Evolutionary conservation across 1,139 yeast genomes (phyloP), one percentile per base, ranked within the genome.

Genomic region (Candida sojae): DNA sequence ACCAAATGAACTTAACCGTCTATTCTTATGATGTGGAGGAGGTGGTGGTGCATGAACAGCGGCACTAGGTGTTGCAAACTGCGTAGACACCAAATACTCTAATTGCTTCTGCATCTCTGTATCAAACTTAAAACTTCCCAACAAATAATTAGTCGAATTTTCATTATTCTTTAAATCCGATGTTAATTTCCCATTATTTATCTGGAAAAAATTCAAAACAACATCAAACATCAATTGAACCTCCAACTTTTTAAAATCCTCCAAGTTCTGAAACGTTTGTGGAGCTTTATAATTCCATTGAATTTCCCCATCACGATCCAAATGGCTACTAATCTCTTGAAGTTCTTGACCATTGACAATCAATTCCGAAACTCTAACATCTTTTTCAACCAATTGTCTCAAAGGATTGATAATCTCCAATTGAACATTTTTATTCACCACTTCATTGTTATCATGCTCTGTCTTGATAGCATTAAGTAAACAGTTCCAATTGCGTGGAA

Each of bases 201-300:
- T 75, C 44, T 95, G 88, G 66, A 88, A 86, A 61, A 80, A 86
- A 55, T 84, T 80, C 49, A 88, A 74, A 51, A 91, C 74, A 26
- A 83, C 74, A 55, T 88, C 88, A 61, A 89, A 86, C 47, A 90
- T 66, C 59, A 84, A 72, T 47, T 80, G 79, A 52, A 88, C 75
- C 61, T 96, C 84, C 52, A 73, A 73, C 50, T 73, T 78, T 63
- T 92, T 97, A 56, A 85, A 84, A 53, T 75, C 75, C 65, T 90
- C 96, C 64, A 91, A 84, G 57, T 82, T 82, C 57, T 86, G 88
- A 61, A 89, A 86, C 36, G 86, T 80, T 53, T 77, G 83, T 1
- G 96, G 95, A 0, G 96, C 93, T 62, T 85, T 84, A 49, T 80
- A 73, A 54, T 83, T 86, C 96, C 97, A 91, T 55, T 70, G 69